A percentile compares a stretch with the other conserved stretches of the same genome.
These are phyloP conservation scores for Pezicula neosporulosa DNA, from an alignment of 2,329 filamentous ascomycete species.

Conservation along the genomic window DNA sequence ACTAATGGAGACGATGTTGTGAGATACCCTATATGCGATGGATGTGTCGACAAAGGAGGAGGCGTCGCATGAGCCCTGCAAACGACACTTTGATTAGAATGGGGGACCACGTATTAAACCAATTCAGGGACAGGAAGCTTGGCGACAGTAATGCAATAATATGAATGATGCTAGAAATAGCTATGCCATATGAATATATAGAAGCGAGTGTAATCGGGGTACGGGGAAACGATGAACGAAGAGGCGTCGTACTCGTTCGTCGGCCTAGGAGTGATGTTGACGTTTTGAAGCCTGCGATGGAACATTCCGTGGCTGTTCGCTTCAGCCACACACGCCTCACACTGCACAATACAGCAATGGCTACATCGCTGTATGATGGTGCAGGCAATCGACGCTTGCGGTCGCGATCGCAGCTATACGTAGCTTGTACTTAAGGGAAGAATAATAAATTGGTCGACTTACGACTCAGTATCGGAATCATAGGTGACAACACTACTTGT, in stretches of 20 bases:
- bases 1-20: constrained; percentile 68
- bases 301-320: constrained; percentile 8
- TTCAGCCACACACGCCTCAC: neutral
- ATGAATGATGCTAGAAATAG: neutral
- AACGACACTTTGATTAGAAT: constrained; percentile 1
- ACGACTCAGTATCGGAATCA: constrained; percentile 30
- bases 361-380: neutral
- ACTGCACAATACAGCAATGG: neutral
- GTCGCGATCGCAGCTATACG: constrained; percentile 10
- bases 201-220: neutral
- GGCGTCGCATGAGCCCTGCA: constrained; percentile 35
- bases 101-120: neutral
- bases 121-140: neutral
- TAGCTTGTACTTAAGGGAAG: constrained; percentile 5
- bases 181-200: neutral
- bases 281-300: constrained; percentile 12
- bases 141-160: neutral
- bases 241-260: neutral
- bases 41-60: constrained; percentile 51
- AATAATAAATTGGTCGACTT: constrained; percentile 18
- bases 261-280: constrained; percentile 2
- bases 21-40: constrained; percentile 64
- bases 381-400: too few species aligned
- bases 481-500: constrained; percentile 25
- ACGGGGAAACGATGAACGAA: neutral